phyloP scores from a whole-genome alignment of 768 basidiomycete genomes.

The Tylopilus subfusipes region DNA sequence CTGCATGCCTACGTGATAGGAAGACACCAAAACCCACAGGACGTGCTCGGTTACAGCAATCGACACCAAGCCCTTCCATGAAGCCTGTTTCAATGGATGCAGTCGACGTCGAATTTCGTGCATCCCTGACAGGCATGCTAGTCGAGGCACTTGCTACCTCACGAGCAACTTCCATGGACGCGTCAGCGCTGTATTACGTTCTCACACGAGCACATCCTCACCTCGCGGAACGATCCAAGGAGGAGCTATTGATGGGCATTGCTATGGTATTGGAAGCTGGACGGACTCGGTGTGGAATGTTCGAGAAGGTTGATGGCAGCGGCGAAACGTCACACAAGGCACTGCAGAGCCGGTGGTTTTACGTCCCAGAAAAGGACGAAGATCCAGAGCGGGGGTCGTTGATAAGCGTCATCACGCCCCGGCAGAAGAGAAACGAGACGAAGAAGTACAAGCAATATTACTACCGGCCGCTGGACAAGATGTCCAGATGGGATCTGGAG shows the following conservation, averaged over 20 bases:
- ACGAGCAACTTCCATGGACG: slow-evolving; percentile 62
- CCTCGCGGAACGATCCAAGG: slow-evolving; percentile 36
- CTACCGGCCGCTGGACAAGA: slow-evolving; percentile 69
- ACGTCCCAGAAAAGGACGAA: slow-evolving; percentile 66
- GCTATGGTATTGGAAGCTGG: slow-evolving; percentile 46
- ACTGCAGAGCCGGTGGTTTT: slow-evolving; percentile 58
- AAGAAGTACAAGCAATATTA: slow-evolving; percentile 88
- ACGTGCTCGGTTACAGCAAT: background rate
- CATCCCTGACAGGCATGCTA: slow-evolving; percentile 60
- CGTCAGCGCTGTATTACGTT: slow-evolving; percentile 48
- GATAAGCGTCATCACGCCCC: slow-evolving; percentile 70
- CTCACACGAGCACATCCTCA: slow-evolving; percentile 54
- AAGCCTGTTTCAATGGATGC: slow-evolving; percentile 13
- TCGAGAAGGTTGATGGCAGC: slow-evolving; percentile 68
- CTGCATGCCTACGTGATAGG: slow-evolving; percentile 1
- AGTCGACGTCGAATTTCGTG: slow-evolving; percentile 25
- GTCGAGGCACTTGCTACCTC: slow-evolving; percentile 71
- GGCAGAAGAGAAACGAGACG: slow-evolving; percentile 70
- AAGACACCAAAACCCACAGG: background rate
- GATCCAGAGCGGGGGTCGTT: slow-evolving; percentile 68
- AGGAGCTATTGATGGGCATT: slow-evolving; percentile 50
- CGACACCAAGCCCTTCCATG: background rate
- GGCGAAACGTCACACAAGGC: slow-evolving; percentile 55
- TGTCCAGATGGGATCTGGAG: slow-evolving; percentile 71
- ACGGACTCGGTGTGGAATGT: slow-evolving; percentile 52